A percentile compares a stretch with the other conserved stretches of the same genome.
Conservation (phyloP, 176 grass and related monocot species). For the Echinochloa phyllopogon region DNA sequence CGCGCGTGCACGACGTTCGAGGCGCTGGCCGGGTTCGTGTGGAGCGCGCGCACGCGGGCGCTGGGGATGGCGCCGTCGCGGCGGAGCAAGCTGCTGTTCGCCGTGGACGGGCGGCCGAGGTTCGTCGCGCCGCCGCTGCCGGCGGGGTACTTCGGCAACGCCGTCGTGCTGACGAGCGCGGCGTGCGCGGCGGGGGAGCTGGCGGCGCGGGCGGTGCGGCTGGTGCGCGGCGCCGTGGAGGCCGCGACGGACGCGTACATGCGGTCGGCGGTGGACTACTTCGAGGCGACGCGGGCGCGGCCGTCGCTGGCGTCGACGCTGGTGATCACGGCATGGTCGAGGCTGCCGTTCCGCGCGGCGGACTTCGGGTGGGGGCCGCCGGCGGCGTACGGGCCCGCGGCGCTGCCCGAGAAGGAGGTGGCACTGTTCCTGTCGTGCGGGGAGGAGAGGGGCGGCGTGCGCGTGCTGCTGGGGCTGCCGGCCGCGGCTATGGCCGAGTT, state of each 20-base stretch:
- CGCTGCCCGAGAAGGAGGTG: constrained; percentile 82
- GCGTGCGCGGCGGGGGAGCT: constrained; percentile 63
- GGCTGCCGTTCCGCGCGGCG: constrained; percentile 69
- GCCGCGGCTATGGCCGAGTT: constrained; percentile 69
- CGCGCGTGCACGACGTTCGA: constrained; percentile 65
- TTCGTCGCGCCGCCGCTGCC: constrained; percentile 66
- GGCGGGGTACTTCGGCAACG: constrained; percentile 73
- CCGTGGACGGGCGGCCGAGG: constrained; percentile 66
- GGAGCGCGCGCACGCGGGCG: constrained; percentile 66
- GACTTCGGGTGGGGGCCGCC: constrained; percentile 84
- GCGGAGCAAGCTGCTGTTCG: constrained; percentile 74
- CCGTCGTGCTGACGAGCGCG: constrained; percentile 71
- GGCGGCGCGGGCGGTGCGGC: constrained; percentile 27
- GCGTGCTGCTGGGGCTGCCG: constrained; percentile 79
- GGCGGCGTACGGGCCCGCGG: constrained; percentile 61
- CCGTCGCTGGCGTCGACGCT: constrained; percentile 75
- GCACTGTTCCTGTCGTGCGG: constrained; percentile 76
- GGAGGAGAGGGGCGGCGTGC: constrained; percentile 56
- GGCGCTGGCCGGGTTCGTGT: constrained; percentile 67
- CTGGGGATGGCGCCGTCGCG: constrained; percentile 35
- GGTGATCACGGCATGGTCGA: constrained; percentile 77
- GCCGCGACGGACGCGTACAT: constrained; percentile 64
- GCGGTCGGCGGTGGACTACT: constrained; percentile 78
- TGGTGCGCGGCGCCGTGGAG: constrained; percentile 57
- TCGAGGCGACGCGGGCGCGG: constrained; percentile 64